A percentile compares a stretch with the other conserved stretches of the same genome.
Evolutionary conservation across 441 rosid genomes (phyloP).

Genomic region (Gossypium aridum): DNA sequence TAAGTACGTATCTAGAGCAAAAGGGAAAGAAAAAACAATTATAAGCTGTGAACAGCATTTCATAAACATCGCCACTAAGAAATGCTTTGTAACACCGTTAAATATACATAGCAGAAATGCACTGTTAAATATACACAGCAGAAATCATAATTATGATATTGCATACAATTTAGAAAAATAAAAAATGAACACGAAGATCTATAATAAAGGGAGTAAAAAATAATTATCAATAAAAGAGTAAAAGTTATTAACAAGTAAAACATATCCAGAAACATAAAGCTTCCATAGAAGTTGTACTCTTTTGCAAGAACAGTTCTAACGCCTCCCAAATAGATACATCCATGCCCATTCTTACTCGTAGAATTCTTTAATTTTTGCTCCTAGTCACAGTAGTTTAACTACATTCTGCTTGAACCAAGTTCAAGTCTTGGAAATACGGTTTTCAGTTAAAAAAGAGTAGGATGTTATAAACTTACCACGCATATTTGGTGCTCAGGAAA

Average conservation of each 20-base stretch:
- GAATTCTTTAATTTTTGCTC: not conserved
- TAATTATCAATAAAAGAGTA: not conserved
- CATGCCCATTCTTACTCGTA: not conserved
- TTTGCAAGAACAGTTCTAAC: not conserved
- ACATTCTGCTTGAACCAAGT: not conserved
- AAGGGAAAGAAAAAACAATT: constrained; percentile 1
- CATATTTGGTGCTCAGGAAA: constrained; percentile 93
- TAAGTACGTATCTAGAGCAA: constrained; percentile 70
- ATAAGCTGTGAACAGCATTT: constrained; percentile 5
- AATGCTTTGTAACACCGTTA: not conserved
- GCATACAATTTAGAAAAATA: not conserved
- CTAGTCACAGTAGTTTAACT: not conserved
- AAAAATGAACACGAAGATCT: not conserved
- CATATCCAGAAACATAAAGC: not conserved
- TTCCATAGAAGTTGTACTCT: not conserved
- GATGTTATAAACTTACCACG: constrained; percentile 46
- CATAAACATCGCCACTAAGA: not conserved
- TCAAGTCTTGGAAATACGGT: not conserved
- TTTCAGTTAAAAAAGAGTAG: not conserved
- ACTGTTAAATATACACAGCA: not conserved
- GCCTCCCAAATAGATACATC: not conserved
- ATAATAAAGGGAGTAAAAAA: not conserved
- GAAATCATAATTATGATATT: not conserved
- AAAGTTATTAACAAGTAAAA: not conserved
- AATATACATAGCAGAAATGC: not conserved